These are phyloP conservation scores for Hagleromyces aurorensis DNA, from an alignment of 805 yeast species.

Conservation along the genomic window DNA sequence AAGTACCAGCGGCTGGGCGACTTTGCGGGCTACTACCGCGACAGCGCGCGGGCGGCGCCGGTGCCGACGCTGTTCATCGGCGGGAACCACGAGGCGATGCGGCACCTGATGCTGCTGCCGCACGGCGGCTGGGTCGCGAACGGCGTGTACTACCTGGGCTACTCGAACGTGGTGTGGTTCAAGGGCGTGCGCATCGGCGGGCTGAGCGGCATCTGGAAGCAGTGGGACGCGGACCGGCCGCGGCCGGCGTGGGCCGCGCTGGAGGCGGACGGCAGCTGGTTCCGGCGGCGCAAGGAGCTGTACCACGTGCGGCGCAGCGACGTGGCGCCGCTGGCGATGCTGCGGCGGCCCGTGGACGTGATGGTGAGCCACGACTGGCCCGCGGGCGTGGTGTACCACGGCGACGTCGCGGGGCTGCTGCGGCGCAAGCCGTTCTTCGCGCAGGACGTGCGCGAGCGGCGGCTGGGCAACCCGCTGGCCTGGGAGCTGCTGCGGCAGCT, in stretches of 20 bases:
- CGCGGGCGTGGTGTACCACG: slow-evolving; percentile 58
- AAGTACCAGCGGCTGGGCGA: slow-evolving; percentile 76
- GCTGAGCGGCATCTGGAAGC: slow-evolving; percentile 73
- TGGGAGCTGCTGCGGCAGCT: slow-evolving; percentile 44
- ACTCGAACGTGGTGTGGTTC: slow-evolving; percentile 63
- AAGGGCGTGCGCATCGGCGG: slow-evolving; percentile 76
- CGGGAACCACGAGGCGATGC: slow-evolving; percentile 91
- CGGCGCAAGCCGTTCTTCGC: slow-evolving; percentile 57
- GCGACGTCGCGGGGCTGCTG: slow-evolving; percentile 46
- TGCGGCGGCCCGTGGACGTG: slow-evolving; percentile 39
- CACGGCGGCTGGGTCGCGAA: slow-evolving; percentile 94
- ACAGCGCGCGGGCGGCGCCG: slow-evolving; percentile 41
- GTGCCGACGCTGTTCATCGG: slow-evolving; percentile 77
- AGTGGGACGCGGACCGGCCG: slow-evolving; percentile 40
- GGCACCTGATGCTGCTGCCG: slow-evolving; percentile 60
- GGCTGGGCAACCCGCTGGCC: slow-evolving; percentile 67
- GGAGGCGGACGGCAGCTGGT: slow-evolving; percentile 26
- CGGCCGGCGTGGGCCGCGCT: slow-evolving; percentile 41
- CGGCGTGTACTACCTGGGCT: slow-evolving; percentile 78
- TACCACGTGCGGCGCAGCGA: slow-evolving; percentile 63
- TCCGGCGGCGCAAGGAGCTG: slow-evolving; percentile 14
- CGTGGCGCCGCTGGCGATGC: slow-evolving; percentile 45
- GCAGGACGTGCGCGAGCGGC: slow-evolving; percentile 49
- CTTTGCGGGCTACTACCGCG: slow-evolving; percentile 63
- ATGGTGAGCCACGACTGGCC: slow-evolving; percentile 95